phyloP scores from a whole-genome alignment of 163 green algal genomes.

The Prototheca cutis region DNA sequence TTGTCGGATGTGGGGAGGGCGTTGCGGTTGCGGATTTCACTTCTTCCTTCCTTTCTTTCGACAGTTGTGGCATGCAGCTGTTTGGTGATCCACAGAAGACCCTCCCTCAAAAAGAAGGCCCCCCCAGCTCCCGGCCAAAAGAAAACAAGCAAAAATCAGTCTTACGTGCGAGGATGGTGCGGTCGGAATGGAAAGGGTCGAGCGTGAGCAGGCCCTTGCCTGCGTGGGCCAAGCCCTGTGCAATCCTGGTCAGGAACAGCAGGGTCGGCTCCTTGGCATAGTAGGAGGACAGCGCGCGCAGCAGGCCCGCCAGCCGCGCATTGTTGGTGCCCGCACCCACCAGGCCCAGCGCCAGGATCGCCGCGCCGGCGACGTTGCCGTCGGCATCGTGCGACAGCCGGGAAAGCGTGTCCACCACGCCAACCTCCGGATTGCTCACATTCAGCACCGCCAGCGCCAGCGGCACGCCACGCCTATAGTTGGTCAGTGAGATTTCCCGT shows the following conservation, averaged over 20 bases:
- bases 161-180: conserved; percentile 59
- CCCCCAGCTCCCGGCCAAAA: too few species aligned
- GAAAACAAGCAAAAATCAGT: too few species aligned
- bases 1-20: not conserved
- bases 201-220: conserved; percentile 94
- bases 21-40: too few species aligned
- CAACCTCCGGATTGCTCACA: conserved; percentile 69
- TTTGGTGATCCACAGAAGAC: too few species aligned
- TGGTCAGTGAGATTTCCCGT: too few species aligned
- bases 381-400: conserved; percentile 90
- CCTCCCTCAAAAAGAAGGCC: too few species aligned
- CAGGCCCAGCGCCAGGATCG: conserved; percentile 83
- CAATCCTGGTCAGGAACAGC: conserved; percentile 79
- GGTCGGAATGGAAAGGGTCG: conserved; percentile 81
- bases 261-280: conserved; percentile 92
- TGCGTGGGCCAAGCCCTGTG: conserved; percentile 89
- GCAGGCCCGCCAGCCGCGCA: conserved; percentile 77
- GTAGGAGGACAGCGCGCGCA: conserved; percentile 83
- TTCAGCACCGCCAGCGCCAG: conserved; percentile 85
- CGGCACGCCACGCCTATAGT: conserved; percentile 63
- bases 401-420: conserved; percentile 84
- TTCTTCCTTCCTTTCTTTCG: too few species aligned
- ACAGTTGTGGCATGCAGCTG: too few species aligned
- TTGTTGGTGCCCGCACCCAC: conserved; percentile 96
- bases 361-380: conserved; percentile 70